Conservation (phyloP, 2,329 filamentous ascomycete genomes). For the Aspergillus eucalypticola region DNA sequence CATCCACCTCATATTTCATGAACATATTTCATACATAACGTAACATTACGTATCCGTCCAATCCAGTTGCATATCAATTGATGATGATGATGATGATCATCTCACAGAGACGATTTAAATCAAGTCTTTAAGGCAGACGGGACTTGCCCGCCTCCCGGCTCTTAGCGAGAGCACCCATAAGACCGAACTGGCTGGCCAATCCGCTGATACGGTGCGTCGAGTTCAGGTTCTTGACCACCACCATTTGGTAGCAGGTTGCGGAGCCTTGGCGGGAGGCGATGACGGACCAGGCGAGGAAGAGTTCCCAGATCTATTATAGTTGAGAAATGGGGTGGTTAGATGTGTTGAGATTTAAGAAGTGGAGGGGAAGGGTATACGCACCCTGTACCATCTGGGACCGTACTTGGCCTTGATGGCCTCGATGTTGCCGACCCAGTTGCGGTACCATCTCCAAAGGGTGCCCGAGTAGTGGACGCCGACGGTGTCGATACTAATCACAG, state of each 20-base stretch:
- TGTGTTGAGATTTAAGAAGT: too few species aligned
- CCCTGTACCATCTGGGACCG: slow-evolving; percentile 82
- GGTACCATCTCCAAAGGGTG: slow-evolving; percentile 90
- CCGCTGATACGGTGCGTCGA: slow-evolving; percentile 71
- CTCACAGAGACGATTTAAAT: too few species aligned
- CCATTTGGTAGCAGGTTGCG: slow-evolving; percentile 77
- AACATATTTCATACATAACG: too few species aligned
- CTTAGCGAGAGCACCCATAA: too few species aligned
- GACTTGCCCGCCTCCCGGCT: too few species aligned
- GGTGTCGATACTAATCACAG: slow-evolving; percentile 63
- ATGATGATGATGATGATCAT: too few species aligned
- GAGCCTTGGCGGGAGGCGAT: slow-evolving; percentile 74
- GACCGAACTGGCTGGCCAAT: slow-evolving; percentile 38
- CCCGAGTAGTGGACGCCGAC: slow-evolving; percentile 89
- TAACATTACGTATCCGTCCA: too few species aligned
- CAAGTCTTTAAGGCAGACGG: too few species aligned
- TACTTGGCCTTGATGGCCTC: slow-evolving; percentile 87
- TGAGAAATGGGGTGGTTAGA: background rate
- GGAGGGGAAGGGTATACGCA: slow-evolving; percentile 49
- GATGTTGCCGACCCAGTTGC: slow-evolving; percentile 86
- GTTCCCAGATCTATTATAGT: slow-evolving; percentile 69
- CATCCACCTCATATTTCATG: too few species aligned
- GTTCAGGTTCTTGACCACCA: slow-evolving; percentile 78
- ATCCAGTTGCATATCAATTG: too few species aligned
- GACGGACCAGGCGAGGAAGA: slow-evolving; percentile 75